A percentile compares a stretch with the other conserved stretches of the same genome.
These are phyloP conservation scores for Apostasia shenzhenica DNA, from an alignment of 106 monocot species.

Conservation along the genomic window DNA sequence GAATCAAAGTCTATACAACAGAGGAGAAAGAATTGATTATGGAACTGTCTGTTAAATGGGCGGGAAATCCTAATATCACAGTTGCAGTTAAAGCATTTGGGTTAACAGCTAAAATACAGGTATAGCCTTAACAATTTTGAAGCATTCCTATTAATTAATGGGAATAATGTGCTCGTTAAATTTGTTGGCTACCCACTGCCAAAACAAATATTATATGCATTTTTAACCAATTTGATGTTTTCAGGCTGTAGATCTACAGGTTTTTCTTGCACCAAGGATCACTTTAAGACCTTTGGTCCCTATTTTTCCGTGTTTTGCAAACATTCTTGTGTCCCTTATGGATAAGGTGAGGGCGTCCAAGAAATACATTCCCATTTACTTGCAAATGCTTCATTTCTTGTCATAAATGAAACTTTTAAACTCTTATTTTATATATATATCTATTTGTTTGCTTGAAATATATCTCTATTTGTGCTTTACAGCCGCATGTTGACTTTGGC, in stretches of 20 bases:
- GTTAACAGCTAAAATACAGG: slow-evolving; percentile 63
- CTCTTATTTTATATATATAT: background rate
- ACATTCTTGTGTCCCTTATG: slow-evolving; percentile 76
- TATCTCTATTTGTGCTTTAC: slow-evolving; percentile 4
- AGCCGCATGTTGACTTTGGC: slow-evolving; percentile 96
- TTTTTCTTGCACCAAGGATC: slow-evolving; percentile 71
- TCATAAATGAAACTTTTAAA: background rate
- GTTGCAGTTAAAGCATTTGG: slow-evolving; percentile 64
- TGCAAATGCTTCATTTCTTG: background rate
- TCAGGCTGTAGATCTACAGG: slow-evolving; percentile 82
- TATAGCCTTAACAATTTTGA: slow-evolving; percentile 6
- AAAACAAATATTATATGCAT: background rate
- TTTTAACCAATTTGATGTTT: slow-evolving; percentile 6
- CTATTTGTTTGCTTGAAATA: background rate
- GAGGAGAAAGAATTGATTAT: slow-evolving; percentile 84
- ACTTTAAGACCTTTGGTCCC: slow-evolving; percentile 88
- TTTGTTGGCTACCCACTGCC: too few species aligned
- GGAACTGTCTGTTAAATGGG: slow-evolving; percentile 82
- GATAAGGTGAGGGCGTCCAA: slow-evolving; percentile 45
- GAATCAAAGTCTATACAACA: slow-evolving; percentile 77
- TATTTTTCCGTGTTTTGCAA: slow-evolving; percentile 84
- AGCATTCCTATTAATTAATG: background rate
- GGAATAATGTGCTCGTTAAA: too few species aligned
- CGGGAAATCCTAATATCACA: slow-evolving; percentile 79
- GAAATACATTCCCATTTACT: background rate